Evolutionary conservation across 345 rosid species (phyloP), one percentile per base, ranked within the genome.

Genomic region (Aethionema arabicum): DNA sequence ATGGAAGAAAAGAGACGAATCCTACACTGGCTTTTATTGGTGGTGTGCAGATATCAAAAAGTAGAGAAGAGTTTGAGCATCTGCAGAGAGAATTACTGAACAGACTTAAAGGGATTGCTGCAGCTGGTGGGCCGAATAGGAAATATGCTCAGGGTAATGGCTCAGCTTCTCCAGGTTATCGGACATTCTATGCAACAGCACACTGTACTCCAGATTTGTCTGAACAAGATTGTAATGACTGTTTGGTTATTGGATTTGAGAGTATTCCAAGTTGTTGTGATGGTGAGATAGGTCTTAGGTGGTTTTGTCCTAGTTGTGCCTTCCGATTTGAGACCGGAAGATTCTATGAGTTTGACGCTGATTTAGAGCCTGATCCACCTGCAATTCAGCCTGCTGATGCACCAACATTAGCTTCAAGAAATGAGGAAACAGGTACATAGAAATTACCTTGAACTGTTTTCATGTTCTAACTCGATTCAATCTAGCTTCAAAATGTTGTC

Each of bases 191-290:
- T 0, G 91, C 61, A 14, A 73, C 62, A 16, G 63, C 37, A 3
- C 88, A 83, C 4, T 81, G 91, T 45, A 72, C 72, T 5, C 82
- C 84, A 0, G 80, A 83, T 52, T 55, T 80, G 47, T 69, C 81
- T 0, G 59, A 58, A 12, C 7, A 13, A 5, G 61, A 74, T 8
- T 80, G 83, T 49, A 39, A 49, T 4, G 32, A 59, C 31, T 83
- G 85, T 53, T 46, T 81, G 14, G 14, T 5, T 8, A 4, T 10
- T 4, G 45, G 68, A 4, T 41, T 51, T 14, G 44, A 8, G 14
- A 7, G 11, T 29, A 67, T 83, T 14, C 42, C 42, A 4, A 2
- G 3, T 0, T 76, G 78, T 53, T 78, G 81, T 56, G 5, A 9
- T 16, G 43, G 11, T 35, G 11, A 12, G 65, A 12, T 7, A 27